Conservation (phyloP, 345 rosid genomes). For the Turritis glabra region DNA sequence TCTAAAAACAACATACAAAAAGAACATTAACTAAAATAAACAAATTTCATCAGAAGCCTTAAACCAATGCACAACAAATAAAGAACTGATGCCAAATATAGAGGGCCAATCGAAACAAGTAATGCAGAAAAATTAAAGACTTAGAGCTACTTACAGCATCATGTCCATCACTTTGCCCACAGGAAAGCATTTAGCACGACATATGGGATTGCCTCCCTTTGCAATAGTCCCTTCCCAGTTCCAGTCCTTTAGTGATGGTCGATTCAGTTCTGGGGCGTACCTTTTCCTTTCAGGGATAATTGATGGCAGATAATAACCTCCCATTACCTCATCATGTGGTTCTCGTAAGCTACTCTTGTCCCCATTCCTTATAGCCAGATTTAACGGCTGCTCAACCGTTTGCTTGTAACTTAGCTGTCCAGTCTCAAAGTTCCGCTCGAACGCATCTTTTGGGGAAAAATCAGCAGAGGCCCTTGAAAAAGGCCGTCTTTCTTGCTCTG, state of each 20-base stretch:
- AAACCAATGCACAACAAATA: no score
- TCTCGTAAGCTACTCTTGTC: conserved; percentile 54
- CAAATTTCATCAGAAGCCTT: not conserved
- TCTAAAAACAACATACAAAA: not conserved
- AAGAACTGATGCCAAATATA: no score
- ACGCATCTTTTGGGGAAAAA: conserved; percentile 51
- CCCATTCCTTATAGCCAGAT: conserved; percentile 40
- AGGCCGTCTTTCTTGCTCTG: conserved; percentile 54
- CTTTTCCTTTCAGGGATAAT: conserved; percentile 57
- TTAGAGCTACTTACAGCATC: conserved; percentile 59
- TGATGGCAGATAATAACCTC: conserved; percentile 47
- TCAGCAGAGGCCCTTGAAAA: conserved; percentile 54
- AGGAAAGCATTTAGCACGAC: conserved; percentile 90
- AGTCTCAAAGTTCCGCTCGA: conserved; percentile 48
- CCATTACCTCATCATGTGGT: conserved; percentile 53
- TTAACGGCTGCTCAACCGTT: conserved; percentile 42
- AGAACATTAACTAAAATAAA: no score
- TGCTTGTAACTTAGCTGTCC: conserved; percentile 52
- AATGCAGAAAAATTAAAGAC: not conserved
- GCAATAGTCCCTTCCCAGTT: conserved; percentile 99
- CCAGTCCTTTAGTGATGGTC: conserved; percentile 71
- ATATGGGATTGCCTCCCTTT: conserved; percentile 89
- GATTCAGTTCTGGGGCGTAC: conserved; percentile 55
- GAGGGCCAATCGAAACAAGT: not conserved
- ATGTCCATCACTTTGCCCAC: conserved; percentile 86